Percentiles rank a stretch among this genome's conserved stretches.
Conservation (phyloP, 495 filamentous ascomycete genomes). For the Cercophora newfieldiana region DNA sequence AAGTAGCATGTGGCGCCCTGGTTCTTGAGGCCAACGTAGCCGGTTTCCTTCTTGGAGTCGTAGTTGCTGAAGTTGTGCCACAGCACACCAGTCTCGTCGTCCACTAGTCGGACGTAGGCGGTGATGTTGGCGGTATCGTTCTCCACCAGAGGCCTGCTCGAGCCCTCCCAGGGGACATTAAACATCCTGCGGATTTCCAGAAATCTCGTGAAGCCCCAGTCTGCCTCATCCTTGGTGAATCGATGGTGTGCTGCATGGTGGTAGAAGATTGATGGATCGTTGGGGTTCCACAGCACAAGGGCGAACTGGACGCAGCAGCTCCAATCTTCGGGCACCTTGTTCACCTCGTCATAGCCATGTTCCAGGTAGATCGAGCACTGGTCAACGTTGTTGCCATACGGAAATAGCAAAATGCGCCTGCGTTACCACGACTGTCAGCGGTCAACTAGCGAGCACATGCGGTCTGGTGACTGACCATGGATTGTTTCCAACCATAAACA, state of each 20-base stretch:
- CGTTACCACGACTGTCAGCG: neutral
- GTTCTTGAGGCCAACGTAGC: conserved; percentile 94
- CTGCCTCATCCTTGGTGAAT: conserved; percentile 93
- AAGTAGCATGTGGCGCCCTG: conserved; percentile 98
- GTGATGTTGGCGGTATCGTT: conserved; percentile 84
- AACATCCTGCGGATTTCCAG: conserved; percentile 83
- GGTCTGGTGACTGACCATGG: conserved; percentile 67
- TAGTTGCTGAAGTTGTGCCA: conserved; percentile 99
- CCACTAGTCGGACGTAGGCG: conserved; percentile 89
- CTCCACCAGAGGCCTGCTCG: conserved; percentile 79
- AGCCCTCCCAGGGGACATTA: conserved; percentile 58
- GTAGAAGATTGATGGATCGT: conserved; percentile 75
- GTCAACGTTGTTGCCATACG: conserved; percentile 89
- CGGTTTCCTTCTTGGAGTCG: conserved; percentile 97
- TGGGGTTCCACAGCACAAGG: conserved; percentile 89
- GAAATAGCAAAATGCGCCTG: conserved; percentile 94
- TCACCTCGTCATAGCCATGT: conserved; percentile 69
- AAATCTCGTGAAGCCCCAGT: conserved; percentile 98
- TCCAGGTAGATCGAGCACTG: conserved; percentile 94
- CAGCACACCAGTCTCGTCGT: conserved; percentile 97
- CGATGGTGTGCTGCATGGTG: conserved; percentile 77
- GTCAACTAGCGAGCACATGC: neutral
- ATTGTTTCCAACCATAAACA: conserved; percentile 80
- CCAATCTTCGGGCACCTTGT: conserved; percentile 76
- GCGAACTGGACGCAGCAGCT: conserved; percentile 96